Percentiles rank a stretch among this genome's conserved stretches.
These are phyloP conservation scores for Colletotrichum sp. DNA, from an alignment of 2,329 filamentous ascomycete species.

Conservation along the genomic window DNA sequence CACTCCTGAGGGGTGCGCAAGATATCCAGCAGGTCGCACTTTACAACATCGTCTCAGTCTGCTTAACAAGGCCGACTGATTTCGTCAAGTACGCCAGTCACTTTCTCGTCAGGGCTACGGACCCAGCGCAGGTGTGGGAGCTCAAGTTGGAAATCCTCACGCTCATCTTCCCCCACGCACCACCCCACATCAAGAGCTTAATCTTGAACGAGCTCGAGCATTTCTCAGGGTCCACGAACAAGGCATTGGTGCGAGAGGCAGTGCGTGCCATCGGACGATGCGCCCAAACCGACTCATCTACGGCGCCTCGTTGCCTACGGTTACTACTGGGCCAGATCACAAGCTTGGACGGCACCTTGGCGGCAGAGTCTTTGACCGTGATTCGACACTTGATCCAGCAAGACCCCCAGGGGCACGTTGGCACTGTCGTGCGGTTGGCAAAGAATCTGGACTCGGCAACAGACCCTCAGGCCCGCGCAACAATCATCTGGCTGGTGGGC, in stretches of 20 bases:
- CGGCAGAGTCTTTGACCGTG: conserved; percentile 92
- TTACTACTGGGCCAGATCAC: conserved; percentile 88
- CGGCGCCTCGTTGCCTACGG: conserved; percentile 79
- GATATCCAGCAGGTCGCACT: conserved; percentile 91
- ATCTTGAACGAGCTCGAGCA: conserved; percentile 94
- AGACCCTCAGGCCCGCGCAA: conserved; percentile 87
- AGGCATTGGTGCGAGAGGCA: conserved; percentile 82
- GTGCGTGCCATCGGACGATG: conserved; percentile 94
- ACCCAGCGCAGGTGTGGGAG: conserved; percentile 83
- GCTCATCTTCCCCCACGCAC: conserved; percentile 85
- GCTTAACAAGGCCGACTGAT: conserved; percentile 73
- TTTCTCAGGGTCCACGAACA: conserved; percentile 75
- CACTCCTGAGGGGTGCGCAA: conserved; percentile 81
- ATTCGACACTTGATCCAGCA: conserved; percentile 96
- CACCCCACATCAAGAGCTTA: conserved; percentile 77
- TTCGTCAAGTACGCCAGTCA: conserved; percentile 90
- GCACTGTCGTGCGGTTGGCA: conserved; percentile 86
- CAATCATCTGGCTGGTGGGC: conserved; percentile 96
- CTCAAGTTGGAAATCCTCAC: conserved; percentile 92
- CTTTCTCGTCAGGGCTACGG: conserved; percentile 83
- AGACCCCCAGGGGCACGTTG: conserved; percentile 78
- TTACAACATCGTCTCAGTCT: conserved; percentile 95
- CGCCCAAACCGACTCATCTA: conserved; percentile 76
- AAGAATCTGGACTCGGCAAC: conserved; percentile 90
- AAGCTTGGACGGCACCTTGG: conserved; percentile 84